Conservation (phyloP, 164 flowering plant species). For the Nymphaea colorata region DNA sequence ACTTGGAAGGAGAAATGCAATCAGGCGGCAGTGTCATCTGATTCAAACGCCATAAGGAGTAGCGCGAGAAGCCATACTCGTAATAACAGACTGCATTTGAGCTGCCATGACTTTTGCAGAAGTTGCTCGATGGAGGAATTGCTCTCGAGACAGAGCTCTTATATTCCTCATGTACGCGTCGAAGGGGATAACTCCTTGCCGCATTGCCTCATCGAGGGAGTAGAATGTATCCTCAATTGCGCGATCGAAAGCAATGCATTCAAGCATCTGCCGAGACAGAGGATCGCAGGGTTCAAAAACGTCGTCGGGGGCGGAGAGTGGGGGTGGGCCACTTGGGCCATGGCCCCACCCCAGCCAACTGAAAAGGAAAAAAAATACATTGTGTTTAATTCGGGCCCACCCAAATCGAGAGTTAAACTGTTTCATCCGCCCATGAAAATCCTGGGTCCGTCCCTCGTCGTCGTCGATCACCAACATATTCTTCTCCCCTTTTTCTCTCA, state of each 20-base stretch:
- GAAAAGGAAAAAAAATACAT: too few species aligned
- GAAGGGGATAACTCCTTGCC: conserved; percentile 62
- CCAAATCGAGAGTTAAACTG: too few species aligned
- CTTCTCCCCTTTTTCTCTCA: conserved; percentile 55
- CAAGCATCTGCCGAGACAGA: conserved; percentile 70
- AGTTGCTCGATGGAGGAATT: conserved; percentile 74
- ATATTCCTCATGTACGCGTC: conserved; percentile 73
- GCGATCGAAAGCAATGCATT: conserved; percentile 56
- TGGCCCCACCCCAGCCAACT: too few species aligned
- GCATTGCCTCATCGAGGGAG: conserved; percentile 68
- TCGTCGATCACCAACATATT: conserved; percentile 17
- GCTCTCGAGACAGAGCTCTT: conserved; percentile 72
- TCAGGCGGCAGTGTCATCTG: background rate
- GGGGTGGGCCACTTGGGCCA: too few species aligned
- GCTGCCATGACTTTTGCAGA: conserved; percentile 59
- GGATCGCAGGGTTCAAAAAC: conserved; percentile 55
- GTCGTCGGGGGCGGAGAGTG: conserved; percentile 19
- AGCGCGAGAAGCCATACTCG: conserved; percentile 61
- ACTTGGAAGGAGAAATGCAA: too few species aligned
- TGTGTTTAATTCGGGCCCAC: too few species aligned
- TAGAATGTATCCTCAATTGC: conserved; percentile 73
- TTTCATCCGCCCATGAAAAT: too few species aligned
- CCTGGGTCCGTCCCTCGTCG: too few species aligned
- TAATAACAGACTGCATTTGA: conserved; percentile 78
- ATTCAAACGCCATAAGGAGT: conserved; percentile 14